Evolutionary conservation across 805 yeast species (phyloP).

Genomic region (Ogataea ganodermae): DNA sequence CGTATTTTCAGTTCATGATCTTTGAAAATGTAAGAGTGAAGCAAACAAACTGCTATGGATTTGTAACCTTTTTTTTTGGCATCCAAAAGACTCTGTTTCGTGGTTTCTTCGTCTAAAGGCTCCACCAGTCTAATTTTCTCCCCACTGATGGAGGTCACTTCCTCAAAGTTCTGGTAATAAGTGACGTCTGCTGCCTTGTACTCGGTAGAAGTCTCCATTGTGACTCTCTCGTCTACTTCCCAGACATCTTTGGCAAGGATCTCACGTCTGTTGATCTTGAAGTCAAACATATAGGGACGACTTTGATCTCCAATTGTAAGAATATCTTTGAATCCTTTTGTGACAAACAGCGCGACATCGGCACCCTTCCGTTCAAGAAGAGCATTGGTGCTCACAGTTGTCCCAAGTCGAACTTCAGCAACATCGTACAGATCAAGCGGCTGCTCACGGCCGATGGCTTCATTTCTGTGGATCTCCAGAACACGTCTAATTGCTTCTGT

Average conservation of each 20-base stretch:
- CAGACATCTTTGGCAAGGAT: slow-evolving; percentile 71
- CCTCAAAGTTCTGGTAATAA: slow-evolving; percentile 67
- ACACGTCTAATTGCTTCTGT: slow-evolving; percentile 84
- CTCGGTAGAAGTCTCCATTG: slow-evolving; percentile 49
- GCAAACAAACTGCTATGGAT: slow-evolving; percentile 68
- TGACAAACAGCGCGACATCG: slow-evolving; percentile 76
- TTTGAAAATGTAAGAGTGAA: slow-evolving; percentile 72
- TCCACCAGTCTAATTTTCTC: slow-evolving; percentile 61
- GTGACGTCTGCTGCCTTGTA: slow-evolving; percentile 33
- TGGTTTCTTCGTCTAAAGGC: slow-evolving; percentile 45
- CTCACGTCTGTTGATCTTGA: slow-evolving; percentile 68
- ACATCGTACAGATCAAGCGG: slow-evolving; percentile 63
- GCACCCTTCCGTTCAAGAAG: slow-evolving; percentile 90
- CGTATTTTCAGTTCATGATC: slow-evolving; percentile 64
- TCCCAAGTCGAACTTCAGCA: slow-evolving; percentile 79
- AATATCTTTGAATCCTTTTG: slow-evolving; percentile 84
- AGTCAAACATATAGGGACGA: slow-evolving; percentile 84
- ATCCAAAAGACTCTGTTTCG: slow-evolving; percentile 42
- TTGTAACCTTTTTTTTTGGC: slow-evolving; percentile 58
- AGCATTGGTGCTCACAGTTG: slow-evolving; percentile 95
- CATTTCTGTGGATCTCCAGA: slow-evolving; percentile 57
- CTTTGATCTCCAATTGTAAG: slow-evolving; percentile 86
- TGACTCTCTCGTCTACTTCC: slow-evolving; percentile 88
- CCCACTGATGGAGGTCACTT: slow-evolving; percentile 59
- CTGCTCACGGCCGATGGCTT: slow-evolving; percentile 53